Evolutionary conservation across 208 protist genomes (phyloP), one percentile per base, ranked within the genome.

Genomic region (Wallacemonas sp.): DNA sequence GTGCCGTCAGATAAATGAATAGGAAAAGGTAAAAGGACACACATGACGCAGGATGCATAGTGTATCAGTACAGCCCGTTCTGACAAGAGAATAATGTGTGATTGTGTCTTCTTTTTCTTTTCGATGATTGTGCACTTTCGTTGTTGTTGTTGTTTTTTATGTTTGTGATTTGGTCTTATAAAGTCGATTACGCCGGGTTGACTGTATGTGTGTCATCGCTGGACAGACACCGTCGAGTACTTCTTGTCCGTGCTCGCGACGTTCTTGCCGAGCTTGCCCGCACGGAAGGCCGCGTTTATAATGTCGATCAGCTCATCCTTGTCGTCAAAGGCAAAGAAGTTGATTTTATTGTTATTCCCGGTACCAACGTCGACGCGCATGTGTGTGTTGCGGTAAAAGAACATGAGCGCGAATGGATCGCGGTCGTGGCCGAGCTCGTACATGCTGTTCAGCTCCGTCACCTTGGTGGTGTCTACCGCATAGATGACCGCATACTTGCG

Each of bases 341-440:
- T 99, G 50, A 99, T 98, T 86, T 99, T 99, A 84, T 99, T 99
- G 83, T 99, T 99, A 82, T 99, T 99, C 36, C 98, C 98, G 14
- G 98, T 99, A 14, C 98, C 98, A 0, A 99, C 86, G 76, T 99
- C 99, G 16, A 99, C 97, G 78, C 98, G 97, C n/a, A 99, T 99
- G 85, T 99, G 98, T 1, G 97, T 97, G 72, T 99, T 99, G 25
- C 98, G 87, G 83, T 92, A 99, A 76, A 99, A 99, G 76, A 99
- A 99, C 98, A 99, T 99, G 16, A 99, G 69, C 11, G 98, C 98
- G 67, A 97, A 98, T 2, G 98, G 96, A 70, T 99, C 99, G 65
- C 98, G 97, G 20, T 85, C 81, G 66, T 95, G 83, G 20, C 84
- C 86, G 28, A 99, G 77, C 84, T 99, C 99, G 81, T 99, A 99